Conservation (phyloP, 345 rosid genomes). For the Citrus cavaleriei region DNA sequence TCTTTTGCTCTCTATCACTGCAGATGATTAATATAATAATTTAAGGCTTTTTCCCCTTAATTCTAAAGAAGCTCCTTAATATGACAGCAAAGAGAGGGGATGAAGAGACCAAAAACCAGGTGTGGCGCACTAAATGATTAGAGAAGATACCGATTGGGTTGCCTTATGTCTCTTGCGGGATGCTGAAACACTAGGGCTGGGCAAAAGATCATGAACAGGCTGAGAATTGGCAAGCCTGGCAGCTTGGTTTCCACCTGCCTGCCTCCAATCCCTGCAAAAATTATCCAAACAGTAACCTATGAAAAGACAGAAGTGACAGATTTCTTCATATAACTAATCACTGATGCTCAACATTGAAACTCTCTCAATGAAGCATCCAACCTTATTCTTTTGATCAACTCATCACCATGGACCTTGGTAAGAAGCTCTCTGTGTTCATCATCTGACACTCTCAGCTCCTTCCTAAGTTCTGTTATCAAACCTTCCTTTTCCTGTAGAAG, state of each 20-base stretch:
- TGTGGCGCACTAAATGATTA: constrained; percentile 6
- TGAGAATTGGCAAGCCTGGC: constrained; percentile 50
- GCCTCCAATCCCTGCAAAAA: constrained; percentile 86
- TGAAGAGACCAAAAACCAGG: constrained; percentile 5
- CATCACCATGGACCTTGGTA: constrained; percentile 77
- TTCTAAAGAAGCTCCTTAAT: not conserved
- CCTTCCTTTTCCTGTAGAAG: constrained; percentile 80
- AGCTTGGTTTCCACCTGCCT: constrained; percentile 59
- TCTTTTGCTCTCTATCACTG: not conserved
- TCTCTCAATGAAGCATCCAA: constrained; percentile 27
- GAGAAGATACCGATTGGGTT: constrained; percentile 50
- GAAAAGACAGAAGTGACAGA: not conserved
- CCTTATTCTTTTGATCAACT: constrained; percentile 80
- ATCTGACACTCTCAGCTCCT: constrained; percentile 90
- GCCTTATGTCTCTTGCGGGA: constrained; percentile 88
- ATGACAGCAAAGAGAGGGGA: constrained; percentile 6
- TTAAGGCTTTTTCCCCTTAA: not conserved
- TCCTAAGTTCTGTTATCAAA: constrained; percentile 91
- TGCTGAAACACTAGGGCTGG: constrained; percentile 74
- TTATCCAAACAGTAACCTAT: constrained; percentile 8
- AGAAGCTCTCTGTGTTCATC: constrained; percentile 95
- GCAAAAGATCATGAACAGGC: constrained; percentile 55
- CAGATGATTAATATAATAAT: constrained; percentile 3
- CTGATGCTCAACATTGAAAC: not conserved
- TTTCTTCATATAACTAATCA: constrained; percentile 1